Base-by-base conservation (phyloP, 495 filamentous ascomycete species). In the Neurospora hispaniola region DNA sequence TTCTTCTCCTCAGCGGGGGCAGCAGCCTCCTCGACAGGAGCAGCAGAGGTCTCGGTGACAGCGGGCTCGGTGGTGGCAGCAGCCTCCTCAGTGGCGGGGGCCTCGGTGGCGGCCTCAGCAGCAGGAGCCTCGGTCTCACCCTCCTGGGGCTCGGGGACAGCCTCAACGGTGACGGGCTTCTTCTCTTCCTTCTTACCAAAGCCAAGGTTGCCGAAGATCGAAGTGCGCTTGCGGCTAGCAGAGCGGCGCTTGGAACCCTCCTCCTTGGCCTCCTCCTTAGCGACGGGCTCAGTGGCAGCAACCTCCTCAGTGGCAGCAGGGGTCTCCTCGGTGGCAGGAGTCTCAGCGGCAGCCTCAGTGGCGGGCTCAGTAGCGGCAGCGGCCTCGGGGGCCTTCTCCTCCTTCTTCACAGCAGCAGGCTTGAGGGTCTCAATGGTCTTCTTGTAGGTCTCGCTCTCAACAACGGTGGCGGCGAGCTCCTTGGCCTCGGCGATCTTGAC, bases 161-260 rank as follows among this genome's bases (percentile, higher is more conserved):
- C 75, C 74, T 83, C 80, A 73, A 84, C 87, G 20, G 54, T 31
- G 2, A 16, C 54, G 18, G 83, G 84, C 83, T 91, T 88, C 70
- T 85, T 79, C 71, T 93, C 90, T 83, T 91, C 91, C 89, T 93
- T 94, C 78, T 89, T 88, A 4, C 92, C 85, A 66, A 94, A 84
- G 72, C 70, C 40, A 40, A 72, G 41, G 73, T 80, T 83, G 75
- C 90, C 92, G 81, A 98, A 96, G 84, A 97, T 89, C 78, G 92
- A 94, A 54, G 84, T 78, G 73, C 93, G 91, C 90, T 97, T 97
- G 81, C 91, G 91, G 79, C 92, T 96, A 73, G 92, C 92, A 71
- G 93, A 96, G 76, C 92, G 92, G 70, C 84, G 81, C 79, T 87
- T 84, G 76, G 85, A 82, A 76, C 85, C 84, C 78, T 87, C 82